Percentiles rank a stretch among this genome's conserved stretches.
These are phyloP conservation scores for Pseudogymnoascus sp. DNA, from an alignment of 2,329 filamentous ascomycete species.

Conservation along the genomic window DNA sequence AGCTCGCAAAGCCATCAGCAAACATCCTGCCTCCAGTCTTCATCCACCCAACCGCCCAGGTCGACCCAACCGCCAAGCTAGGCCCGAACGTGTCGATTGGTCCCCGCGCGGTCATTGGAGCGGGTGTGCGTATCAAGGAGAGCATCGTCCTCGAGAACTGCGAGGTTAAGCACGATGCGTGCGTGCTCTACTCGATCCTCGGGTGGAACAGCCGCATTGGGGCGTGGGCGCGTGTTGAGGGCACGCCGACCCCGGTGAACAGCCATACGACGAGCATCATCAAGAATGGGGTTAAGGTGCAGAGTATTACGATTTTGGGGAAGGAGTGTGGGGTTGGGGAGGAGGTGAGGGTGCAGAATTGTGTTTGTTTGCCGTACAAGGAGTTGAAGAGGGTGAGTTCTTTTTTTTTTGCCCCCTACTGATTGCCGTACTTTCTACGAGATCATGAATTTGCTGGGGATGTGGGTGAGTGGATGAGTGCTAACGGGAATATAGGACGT, in stretches of 20 bases:
- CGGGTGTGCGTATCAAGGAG: slow-evolving; percentile 89
- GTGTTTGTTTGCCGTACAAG: slow-evolving; percentile 94
- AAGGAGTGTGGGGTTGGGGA: slow-evolving; percentile 94
- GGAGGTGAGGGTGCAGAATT: slow-evolving; percentile 94
- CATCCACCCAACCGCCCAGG: slow-evolving; percentile 83
- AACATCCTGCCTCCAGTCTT: slow-evolving; percentile 89
- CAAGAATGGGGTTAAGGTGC: slow-evolving; percentile 97
- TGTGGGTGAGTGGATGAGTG: slow-evolving; percentile 11
- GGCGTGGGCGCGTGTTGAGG: slow-evolving; percentile 97
- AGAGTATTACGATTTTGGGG: slow-evolving; percentile 94
- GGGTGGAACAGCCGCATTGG: slow-evolving; percentile 95
- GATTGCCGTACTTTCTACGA: background rate
- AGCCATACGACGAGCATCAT: slow-evolving; percentile 92
- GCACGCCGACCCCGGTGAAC: slow-evolving; percentile 76
- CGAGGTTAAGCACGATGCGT: slow-evolving; percentile 95
- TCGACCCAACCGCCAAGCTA: slow-evolving; percentile 92
- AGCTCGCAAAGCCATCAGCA: slow-evolving; percentile 74
- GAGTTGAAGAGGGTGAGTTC: slow-evolving; percentile 83
- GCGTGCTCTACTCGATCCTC: slow-evolving; percentile 90
- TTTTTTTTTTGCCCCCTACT: background rate
- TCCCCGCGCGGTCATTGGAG: slow-evolving; percentile 74
- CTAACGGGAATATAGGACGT: slow-evolving; percentile 59
- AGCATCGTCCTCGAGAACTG: slow-evolving; percentile 90
- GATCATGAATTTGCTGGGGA: background rate
- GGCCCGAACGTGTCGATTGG: slow-evolving; percentile 96